Conservation (phyloP, 2,329 filamentous ascomycete genomes). For the Neospermospora avenae region DNA sequence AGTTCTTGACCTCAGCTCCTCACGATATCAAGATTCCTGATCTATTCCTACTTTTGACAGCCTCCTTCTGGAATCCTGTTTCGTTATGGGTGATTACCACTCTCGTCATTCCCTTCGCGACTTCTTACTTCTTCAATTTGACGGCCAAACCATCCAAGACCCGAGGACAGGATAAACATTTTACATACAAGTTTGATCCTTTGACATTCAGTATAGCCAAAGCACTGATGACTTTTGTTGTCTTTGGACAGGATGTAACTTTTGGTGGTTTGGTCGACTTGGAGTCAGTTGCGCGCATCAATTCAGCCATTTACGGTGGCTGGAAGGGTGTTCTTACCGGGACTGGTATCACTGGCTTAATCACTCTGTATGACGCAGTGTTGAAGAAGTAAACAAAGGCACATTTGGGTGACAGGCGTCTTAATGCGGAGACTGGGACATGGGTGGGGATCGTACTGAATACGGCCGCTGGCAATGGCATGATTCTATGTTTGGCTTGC, state of each 20-base stretch:
- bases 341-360: constrained; percentile 62
- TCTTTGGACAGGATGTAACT: constrained; percentile 67
- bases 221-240: constrained; percentile 74
- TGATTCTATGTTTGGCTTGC: constrained; percentile 3
- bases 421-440: neutral
- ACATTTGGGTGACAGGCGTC: neutral
- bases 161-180: constrained; percentile 40
- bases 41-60: constrained; percentile 72
- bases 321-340: constrained; percentile 68
- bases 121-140: constrained; percentile 90
- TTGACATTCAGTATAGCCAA: constrained; percentile 88
- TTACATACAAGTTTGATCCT: constrained; percentile 70
- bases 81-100: constrained; percentile 74
- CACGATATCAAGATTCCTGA: constrained; percentile 71
- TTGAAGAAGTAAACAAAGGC: constrained; percentile 55
- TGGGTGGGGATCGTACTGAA: constrained; percentile 11
- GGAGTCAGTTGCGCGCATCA: constrained; percentile 59
- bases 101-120: constrained; percentile 63
- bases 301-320: constrained; percentile 66
- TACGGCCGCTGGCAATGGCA: constrained; percentile 4
- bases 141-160: constrained; percentile 48
- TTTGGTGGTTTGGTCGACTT: constrained; percentile 60
- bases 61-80: constrained; percentile 80
- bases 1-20: constrained; percentile 52
- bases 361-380: constrained; percentile 75